These are phyloP conservation scores for Helotiales sp. DNA, from an alignment of 2,329 filamentous ascomycete genomes.

Conservation along the genomic window DNA sequence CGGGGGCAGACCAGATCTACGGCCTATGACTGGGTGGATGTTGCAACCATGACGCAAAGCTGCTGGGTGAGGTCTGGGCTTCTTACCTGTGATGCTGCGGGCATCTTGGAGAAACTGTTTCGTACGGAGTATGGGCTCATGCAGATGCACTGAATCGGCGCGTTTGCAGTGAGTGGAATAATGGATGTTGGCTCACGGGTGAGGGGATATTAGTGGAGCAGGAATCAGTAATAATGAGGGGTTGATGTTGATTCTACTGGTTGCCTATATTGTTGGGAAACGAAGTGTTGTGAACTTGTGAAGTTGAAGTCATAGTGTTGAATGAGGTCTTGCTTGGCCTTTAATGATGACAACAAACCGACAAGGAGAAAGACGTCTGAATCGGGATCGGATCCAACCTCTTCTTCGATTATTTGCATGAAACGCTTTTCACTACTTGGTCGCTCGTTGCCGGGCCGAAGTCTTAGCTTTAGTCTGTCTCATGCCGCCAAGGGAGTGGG, in stretches of 20 bases:
- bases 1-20: neutral
- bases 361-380: neutral
- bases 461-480: neutral
- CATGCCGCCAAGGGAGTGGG: neutral
- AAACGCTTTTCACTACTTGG: neutral
- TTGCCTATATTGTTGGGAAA: too few relatives aligned
- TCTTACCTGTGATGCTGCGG: too few relatives aligned
- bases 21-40: constrained; percentile 1
- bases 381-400: constrained; percentile 1
- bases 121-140: too few relatives aligned
- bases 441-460: neutral
- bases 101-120: too few relatives aligned
- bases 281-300: too few relatives aligned
- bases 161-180: neutral
- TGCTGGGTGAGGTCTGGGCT: neutral
- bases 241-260: too few relatives aligned
- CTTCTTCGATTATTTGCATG: neutral
- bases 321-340: too few relatives aligned
- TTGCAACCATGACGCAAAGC: constrained; percentile 14
- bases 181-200: neutral
- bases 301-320: too few relatives aligned
- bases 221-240: neutral
- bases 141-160: neutral
- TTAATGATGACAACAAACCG: neutral
- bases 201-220: neutral